These are phyloP conservation scores for Aspergillus nidulans DNA, from an alignment of 495 filamentous ascomycete genomes.

Conservation along the genomic window DNA sequence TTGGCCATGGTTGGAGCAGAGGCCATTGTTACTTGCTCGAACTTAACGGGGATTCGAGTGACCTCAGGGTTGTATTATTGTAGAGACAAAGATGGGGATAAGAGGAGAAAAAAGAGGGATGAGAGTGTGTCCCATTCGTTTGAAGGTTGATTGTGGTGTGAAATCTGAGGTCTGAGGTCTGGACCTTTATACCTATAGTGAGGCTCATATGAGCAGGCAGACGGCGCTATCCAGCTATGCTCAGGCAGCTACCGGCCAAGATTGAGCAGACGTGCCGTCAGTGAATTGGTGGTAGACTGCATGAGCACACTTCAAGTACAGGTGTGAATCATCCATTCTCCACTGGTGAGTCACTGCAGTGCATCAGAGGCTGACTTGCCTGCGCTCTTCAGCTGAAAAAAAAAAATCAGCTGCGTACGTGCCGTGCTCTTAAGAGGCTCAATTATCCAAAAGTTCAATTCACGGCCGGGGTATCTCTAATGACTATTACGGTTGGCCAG, in stretches of 20 bases:
- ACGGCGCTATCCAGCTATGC: too few species aligned
- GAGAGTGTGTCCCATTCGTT: too few species aligned
- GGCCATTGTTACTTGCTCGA: background rate
- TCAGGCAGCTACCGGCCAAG: background rate
- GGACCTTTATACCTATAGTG: background rate
- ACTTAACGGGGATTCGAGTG: too few species aligned
- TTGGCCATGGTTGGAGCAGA: background rate
- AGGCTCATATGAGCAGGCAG: background rate
- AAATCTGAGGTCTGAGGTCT: too few species aligned
- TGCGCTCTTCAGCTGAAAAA: background rate
- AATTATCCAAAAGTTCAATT: background rate
- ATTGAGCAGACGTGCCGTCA: background rate
- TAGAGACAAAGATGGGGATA: background rate
- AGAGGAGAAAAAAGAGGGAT: background rate
- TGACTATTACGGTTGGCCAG: background rate
- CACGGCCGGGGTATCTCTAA: conserved; percentile 11
- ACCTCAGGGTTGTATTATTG: too few species aligned
- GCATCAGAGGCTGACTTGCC: background rate
- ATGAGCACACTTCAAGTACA: background rate
- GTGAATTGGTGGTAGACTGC: background rate
- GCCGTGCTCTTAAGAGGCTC: background rate
- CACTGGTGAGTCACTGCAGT: background rate
- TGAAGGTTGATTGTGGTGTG: too few species aligned
- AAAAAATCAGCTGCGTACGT: background rate
- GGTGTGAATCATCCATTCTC: background rate